A percentile compares a stretch with the other conserved stretches of the same genome.
These are phyloP conservation scores for Termitomyces sp. DNA, from an alignment of 768 basidiomycete genomes.

Conservation along the genomic window DNA sequence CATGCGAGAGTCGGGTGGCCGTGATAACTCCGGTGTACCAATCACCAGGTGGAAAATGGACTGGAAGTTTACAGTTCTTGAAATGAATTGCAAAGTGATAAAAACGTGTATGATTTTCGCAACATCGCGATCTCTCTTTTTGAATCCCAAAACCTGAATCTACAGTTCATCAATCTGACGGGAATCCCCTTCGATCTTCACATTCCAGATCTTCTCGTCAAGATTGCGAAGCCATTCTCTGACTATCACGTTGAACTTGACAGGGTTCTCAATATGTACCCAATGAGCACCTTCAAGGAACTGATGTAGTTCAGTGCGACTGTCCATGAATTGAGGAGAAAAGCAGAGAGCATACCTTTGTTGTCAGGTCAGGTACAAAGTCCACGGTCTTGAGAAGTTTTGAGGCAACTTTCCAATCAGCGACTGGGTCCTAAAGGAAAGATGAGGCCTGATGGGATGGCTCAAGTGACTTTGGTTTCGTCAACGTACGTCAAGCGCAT, in stretches of 20 bases:
- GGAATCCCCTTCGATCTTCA: background rate
- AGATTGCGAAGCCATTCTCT: conserved; percentile 7
- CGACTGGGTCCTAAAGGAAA: conserved; percentile 39
- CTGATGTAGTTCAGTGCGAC: background rate
- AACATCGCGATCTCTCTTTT: background rate
- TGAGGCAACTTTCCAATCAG: conserved; percentile 32
- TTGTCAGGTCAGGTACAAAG: conserved; percentile 33
- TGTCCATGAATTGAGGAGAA: background rate
- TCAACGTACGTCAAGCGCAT: conserved; percentile 30
- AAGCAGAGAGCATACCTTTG: conserved; percentile 24
- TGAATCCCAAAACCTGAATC: too few species aligned
- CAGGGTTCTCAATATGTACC: conserved; percentile 11
- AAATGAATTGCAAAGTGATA: too few species aligned
- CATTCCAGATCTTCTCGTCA: background rate
- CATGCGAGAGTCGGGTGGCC: too few species aligned
- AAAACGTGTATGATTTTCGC: too few species aligned
- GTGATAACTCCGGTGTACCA: too few species aligned
- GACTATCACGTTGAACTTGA: conserved; percentile 7
- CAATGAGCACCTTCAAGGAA: conserved; percentile 11
- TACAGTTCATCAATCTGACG: background rate
- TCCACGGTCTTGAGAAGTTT: conserved; percentile 30
- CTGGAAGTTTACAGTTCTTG: too few species aligned
- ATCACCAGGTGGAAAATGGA: too few species aligned
- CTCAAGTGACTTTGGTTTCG: background rate
- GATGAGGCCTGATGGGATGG: background rate